phyloP scores from a whole-genome alignment of 1,284 basidiomycete genomes.

The Pseudozyma sp. region DNA sequence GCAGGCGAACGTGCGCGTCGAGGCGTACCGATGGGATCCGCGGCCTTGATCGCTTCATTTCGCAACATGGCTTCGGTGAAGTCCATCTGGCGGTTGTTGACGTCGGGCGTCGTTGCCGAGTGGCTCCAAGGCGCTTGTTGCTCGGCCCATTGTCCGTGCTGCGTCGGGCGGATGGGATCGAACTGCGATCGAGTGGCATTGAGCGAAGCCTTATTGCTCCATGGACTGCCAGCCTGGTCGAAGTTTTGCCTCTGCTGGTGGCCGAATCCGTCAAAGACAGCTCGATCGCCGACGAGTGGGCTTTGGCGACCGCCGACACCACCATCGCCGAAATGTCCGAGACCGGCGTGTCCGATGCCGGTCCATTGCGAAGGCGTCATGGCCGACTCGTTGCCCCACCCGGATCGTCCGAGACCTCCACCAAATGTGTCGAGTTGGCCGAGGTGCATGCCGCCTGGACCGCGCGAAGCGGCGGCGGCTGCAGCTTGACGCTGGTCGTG shows the following conservation, averaged over 20 bases:
- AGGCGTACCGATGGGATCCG: conserved; percentile 52
- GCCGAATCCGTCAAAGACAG: conserved; percentile 34
- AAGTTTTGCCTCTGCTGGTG: conserved; percentile 28
- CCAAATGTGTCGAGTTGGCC: conserved; percentile 41
- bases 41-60: conserved; percentile 37
- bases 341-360: conserved; percentile 33
- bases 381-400: conserved; percentile 33
- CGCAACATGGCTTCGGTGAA: conserved; percentile 34
- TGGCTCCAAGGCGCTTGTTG: conserved; percentile 38
- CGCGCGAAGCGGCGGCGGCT: conserved; percentile 42
- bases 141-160: conserved; percentile 46
- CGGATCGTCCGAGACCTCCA: conserved; percentile 30
- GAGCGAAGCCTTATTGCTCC: conserved; percentile 40
- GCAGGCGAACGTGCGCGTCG: conserved; percentile 45
- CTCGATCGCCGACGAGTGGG: conserved; percentile 35
- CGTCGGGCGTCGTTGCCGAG: conserved; percentile 36
- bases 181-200: conserved; percentile 37
- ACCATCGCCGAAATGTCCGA: conserved; percentile 39
- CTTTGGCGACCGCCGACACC: conserved; percentile 40
- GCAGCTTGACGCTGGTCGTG: conserved; percentile 55
- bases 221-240: conserved; percentile 37
- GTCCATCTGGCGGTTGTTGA: conserved; percentile 38
- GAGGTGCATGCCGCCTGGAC: conserved; percentile 31
- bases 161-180: conserved; percentile 26
- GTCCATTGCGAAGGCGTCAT: conserved; percentile 41